phyloP scores from a whole-genome alignment of 2,329 filamentous ascomycete genomes.

The Sclerotinia nivalis region DNA sequence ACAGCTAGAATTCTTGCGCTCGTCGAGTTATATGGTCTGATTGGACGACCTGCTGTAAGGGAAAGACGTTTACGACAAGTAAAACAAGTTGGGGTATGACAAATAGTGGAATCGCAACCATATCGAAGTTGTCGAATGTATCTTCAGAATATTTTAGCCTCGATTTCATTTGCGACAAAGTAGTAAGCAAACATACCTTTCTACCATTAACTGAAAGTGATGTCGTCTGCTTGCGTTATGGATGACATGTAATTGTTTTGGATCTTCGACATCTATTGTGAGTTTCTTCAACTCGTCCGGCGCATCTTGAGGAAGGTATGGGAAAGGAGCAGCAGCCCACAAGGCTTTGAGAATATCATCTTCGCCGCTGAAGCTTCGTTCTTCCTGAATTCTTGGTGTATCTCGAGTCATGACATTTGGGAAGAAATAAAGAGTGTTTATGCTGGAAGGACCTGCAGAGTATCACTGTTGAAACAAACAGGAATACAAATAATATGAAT shows the following conservation, averaged over 20 bases:
- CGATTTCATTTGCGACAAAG: constrained; percentile 10
- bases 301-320: constrained; percentile 60
- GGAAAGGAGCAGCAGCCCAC: constrained; percentile 62
- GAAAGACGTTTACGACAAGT: constrained; percentile 69
- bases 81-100: constrained; percentile 76
- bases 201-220: constrained; percentile 65
- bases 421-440: not conserved
- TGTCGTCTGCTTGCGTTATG: constrained; percentile 62
- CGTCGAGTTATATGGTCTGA: constrained; percentile 76
- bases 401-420: constrained; percentile 54
- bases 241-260: constrained; percentile 60
- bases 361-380: constrained; percentile 30
- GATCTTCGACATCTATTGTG: constrained; percentile 61
- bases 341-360: constrained; percentile 53
- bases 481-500: not conserved
- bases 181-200: constrained; percentile 49
- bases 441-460: not conserved
- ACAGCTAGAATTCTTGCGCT: constrained; percentile 81
- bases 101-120: constrained; percentile 70
- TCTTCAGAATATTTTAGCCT: constrained; percentile 47
- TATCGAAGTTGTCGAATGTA: constrained; percentile 80
- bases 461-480: constrained; percentile 11
- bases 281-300: constrained; percentile 57
- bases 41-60: constrained; percentile 65
- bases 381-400: constrained; percentile 36